Percentiles rank a stretch among this genome's conserved stretches.
Conservation (phyloP, 2,329 filamentous ascomycete genomes). For the Diaporthe sp. region DNA sequence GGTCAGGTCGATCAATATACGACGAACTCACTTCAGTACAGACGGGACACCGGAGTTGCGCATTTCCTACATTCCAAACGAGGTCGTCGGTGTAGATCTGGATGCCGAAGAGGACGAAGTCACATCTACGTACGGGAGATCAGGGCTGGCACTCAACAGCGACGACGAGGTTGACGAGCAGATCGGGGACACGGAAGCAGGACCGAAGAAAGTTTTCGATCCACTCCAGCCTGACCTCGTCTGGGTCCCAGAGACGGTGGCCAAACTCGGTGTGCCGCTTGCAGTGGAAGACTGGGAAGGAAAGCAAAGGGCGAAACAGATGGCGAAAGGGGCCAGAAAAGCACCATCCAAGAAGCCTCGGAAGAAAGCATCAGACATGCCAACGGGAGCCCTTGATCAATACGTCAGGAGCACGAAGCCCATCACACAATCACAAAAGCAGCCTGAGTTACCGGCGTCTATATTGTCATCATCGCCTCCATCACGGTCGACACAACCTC, state of each 20-base stretch:
- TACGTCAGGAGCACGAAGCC: conserved; percentile 56
- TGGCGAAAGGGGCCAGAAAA: conserved; percentile 39
- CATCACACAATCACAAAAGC: neutral
- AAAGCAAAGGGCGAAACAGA: conserved; percentile 51
- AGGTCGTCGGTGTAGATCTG: conserved; percentile 84
- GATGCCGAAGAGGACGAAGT: conserved; percentile 76
- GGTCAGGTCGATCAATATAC: conserved; percentile 76
- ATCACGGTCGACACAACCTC: conserved; percentile 5
- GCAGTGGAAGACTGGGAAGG: conserved; percentile 76
- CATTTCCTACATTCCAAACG: conserved; percentile 81
- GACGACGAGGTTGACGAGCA: conserved; percentile 73
- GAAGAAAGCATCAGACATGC: conserved; percentile 47
- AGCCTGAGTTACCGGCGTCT: neutral
- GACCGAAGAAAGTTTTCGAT: conserved; percentile 67
- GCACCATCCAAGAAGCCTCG: conserved; percentile 33
- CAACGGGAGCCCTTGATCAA: conserved; percentile 53
- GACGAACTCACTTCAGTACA: conserved; percentile 78
- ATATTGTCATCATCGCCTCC: conserved; percentile 10
- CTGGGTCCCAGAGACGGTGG: conserved; percentile 78
- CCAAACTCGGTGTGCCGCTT: conserved; percentile 74
- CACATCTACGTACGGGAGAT: conserved; percentile 57
- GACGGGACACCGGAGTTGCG: conserved; percentile 84
- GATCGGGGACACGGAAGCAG: conserved; percentile 46
- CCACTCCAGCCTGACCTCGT: conserved; percentile 74
- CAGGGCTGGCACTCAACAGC: conserved; percentile 72